Evolutionary conservation across 352 stramenopile species (phyloP), one percentile per base, ranked within the genome.

Genomic region (Pythium angustatum): DNA sequence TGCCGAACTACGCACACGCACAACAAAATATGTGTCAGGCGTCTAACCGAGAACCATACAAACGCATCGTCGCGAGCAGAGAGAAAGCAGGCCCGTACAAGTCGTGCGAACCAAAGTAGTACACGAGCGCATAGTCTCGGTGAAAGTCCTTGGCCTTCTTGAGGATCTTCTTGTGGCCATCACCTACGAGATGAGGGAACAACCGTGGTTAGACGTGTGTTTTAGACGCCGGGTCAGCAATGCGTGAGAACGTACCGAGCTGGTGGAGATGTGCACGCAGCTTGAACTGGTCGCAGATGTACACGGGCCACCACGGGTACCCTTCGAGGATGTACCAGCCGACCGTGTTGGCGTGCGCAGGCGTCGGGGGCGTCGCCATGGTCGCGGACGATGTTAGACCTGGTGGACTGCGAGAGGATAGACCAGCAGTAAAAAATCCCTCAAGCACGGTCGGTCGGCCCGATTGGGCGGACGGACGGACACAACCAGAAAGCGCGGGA

Each of bases 251-350:
- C 67, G 61, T 66, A 89, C 79, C 77, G 54, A 94, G 75, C 9
- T 78, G 28, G 43, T 92, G 71, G 47, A 94, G 74, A 3, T 80
- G 86, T 0, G 76, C 65, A 0, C 86, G 86, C 51, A 95, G 76
- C 73, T 91, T 92, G 36, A 68, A 76, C 47, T 85, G 73, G 73
- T 95, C 86, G 56, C 84, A 93, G 55, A 95, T 76, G 73, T 90
- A 93, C 60, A 93, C 84, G 52, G 86, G 86, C 86, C 86, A 95
- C 86, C 86, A 95, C 9, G 86, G 86, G 69, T 78, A 92, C 21
- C 86, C 86, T 65, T 93, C 84, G 14, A 95, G 76, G 59, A 95
- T 93, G 73, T 89, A 85, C 86, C 86, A 95, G 45, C 80, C 86
- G 40, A 95, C 79, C 7, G 81, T 88, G 69, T 94, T 90, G 48